Percentiles rank a stretch among this genome's conserved stretches.
Conservation (phyloP, 768 basidiomycete species). For the Pholiota molesta region DNA sequence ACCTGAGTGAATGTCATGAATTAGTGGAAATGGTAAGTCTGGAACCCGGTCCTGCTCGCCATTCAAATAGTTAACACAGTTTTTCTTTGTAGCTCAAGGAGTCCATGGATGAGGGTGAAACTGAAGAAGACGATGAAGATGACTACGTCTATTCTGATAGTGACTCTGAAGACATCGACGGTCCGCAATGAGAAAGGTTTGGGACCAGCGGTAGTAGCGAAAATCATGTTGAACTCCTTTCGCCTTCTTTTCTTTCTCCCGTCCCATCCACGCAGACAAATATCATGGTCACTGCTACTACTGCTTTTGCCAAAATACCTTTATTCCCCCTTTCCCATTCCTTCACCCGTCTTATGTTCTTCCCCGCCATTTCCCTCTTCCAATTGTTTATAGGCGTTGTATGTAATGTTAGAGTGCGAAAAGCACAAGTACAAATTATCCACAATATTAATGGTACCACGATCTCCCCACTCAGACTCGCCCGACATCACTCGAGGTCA, state of each 20-base stretch:
- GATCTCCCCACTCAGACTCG: not conserved
- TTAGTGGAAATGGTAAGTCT: constrained; percentile 84
- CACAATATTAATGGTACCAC: not conserved
- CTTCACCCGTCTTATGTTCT: not conserved
- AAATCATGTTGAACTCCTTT: not conserved
- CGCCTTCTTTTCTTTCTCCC: not conserved
- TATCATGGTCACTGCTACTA: not conserved
- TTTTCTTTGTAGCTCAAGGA: constrained; percentile 65
- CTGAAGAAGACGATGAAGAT: constrained; percentile 53
- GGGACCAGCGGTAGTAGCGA: not conserved
- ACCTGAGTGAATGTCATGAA: constrained; percentile 95
- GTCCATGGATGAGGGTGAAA: constrained; percentile 77
- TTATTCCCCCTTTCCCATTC: not conserved
- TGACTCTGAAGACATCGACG: constrained; percentile 15
- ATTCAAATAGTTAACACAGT: not conserved
- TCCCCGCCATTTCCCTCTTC: not conserved
- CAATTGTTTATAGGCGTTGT: constrained; percentile 12
- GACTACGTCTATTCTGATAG: constrained; percentile 49
- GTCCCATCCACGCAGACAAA: not conserved
- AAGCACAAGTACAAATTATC: not conserved
- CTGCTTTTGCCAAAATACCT: not conserved
- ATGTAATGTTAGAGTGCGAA: constrained; percentile 20
- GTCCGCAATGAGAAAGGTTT: constrained; percentile 1
- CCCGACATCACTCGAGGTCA: not conserved
- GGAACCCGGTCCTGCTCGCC: not conserved